Percentiles rank a stretch among this genome's conserved stretches.
These are phyloP conservation scores for Pyronema domesticum DNA, from an alignment of 495 filamentous ascomycete species.

Conservation along the genomic window DNA sequence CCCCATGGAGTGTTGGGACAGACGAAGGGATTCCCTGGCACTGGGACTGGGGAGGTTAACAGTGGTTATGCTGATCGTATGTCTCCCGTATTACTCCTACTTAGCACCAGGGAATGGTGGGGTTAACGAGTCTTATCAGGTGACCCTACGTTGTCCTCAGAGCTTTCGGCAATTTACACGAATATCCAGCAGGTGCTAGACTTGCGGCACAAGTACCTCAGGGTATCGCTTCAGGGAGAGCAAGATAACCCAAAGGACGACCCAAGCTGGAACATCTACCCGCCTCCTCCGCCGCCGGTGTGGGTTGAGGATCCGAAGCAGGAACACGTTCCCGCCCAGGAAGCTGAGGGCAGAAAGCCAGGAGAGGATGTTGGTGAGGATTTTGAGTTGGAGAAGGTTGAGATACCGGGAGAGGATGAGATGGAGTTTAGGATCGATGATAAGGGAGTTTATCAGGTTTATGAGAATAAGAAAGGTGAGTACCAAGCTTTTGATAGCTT, in stretches of 20 bases:
- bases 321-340: conserved; percentile 24
- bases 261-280: conserved; percentile 73
- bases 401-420: conserved; percentile 50
- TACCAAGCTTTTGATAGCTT: background rate
- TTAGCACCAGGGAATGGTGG: background rate
- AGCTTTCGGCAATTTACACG: conserved; percentile 66
- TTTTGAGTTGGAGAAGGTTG: conserved; percentile 64
- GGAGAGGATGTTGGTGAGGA: conserved; percentile 83
- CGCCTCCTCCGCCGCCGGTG: conserved; percentile 70
- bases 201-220: conserved; percentile 74
- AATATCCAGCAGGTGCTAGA: conserved; percentile 73
- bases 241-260: conserved; percentile 76
- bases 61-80: background rate
- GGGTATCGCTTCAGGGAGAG: conserved; percentile 63
- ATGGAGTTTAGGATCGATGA: conserved; percentile 62
- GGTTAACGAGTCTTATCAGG: conserved; percentile 20
- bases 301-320: conserved; percentile 48
- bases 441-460: conserved; percentile 81
- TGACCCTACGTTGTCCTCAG: conserved; percentile 56
- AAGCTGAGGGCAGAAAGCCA: conserved; percentile 43
- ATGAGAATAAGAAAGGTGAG: conserved; percentile 35
- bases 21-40: too few species aligned
- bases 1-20: conserved; percentile 13
- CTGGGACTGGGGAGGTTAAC: background rate
- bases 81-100: background rate